Evolutionary conservation across 805 yeast genomes (phyloP).

Genomic region (Clavispora vitiphila): DNA sequence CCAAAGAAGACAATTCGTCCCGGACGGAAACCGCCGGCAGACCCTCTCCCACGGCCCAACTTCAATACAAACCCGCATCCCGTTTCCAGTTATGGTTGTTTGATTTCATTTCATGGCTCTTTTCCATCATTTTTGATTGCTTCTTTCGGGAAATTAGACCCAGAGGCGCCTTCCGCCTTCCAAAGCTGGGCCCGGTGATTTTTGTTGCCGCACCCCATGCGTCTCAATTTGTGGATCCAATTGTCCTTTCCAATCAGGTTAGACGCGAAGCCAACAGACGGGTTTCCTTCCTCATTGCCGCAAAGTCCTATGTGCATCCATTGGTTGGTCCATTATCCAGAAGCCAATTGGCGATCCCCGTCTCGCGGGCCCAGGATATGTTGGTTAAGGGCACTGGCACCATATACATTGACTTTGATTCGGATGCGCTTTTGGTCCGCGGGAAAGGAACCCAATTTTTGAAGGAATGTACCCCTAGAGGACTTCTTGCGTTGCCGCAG

Average conservation of each 20-base stretch:
- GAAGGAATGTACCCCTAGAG: slow-evolving; percentile 54
- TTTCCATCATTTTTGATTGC: slow-evolving; percentile 47
- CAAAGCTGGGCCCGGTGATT: slow-evolving; percentile 74
- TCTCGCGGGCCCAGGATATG: slow-evolving; percentile 86
- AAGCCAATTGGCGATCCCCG: slow-evolving; percentile 82
- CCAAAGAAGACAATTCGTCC: background rate
- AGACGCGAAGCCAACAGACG: slow-evolving; percentile 61
- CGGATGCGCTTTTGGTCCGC: slow-evolving; percentile 48
- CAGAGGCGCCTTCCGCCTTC: slow-evolving; percentile 75
- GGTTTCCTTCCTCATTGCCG: slow-evolving; percentile 81
- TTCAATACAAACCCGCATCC: slow-evolving; percentile 12
- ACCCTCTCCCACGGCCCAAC: background rate
- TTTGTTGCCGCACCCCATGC: slow-evolving; percentile 98
- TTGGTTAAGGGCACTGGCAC: slow-evolving; percentile 63
- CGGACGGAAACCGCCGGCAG: background rate
- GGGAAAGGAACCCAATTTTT: slow-evolving; percentile 71
- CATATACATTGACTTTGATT: slow-evolving; percentile 48
- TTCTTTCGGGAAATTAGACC: slow-evolving; percentile 88
- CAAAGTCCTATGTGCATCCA: slow-evolving; percentile 57
- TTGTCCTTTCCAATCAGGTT: slow-evolving; percentile 79
- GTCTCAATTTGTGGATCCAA: slow-evolving; percentile 83
- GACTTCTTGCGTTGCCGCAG: slow-evolving; percentile 72
- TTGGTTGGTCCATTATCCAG: slow-evolving; percentile 75
- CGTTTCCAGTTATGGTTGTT: slow-evolving; percentile 24
- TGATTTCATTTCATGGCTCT: slow-evolving; percentile 49